Evolutionary conservation across 106 monocot genomes (phyloP).

Genomic region (Acorus gramineus): DNA sequence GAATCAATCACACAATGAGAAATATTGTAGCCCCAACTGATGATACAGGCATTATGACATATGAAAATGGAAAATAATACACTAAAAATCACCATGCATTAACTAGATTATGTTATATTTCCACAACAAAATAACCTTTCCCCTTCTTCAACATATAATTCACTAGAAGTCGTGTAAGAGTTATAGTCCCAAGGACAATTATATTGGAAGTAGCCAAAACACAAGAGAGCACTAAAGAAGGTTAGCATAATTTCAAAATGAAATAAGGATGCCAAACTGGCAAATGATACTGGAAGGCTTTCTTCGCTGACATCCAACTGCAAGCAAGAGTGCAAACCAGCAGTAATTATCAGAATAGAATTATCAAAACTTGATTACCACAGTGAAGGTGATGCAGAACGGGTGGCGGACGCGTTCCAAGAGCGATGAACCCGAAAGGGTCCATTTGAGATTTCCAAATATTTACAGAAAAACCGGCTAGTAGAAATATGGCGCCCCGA

Average conservation of each 20-base stretch:
- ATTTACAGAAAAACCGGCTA: too few species aligned
- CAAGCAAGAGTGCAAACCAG: neutral
- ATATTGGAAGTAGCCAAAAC: conserved; percentile 54
- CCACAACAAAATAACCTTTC: conserved; percentile 88
- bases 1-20: neutral
- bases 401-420: too few species aligned
- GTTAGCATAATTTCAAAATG: neutral
- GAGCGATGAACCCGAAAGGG: too few species aligned
- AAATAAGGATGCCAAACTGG: neutral
- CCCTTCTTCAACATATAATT: conserved; percentile 85
- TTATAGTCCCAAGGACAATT: conserved; percentile 81
- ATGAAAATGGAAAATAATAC: too few species aligned
- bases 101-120: conserved; percentile 10
- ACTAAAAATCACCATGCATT: neutral
- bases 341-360: neutral
- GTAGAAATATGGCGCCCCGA: too few species aligned
- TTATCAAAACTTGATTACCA: too few species aligned
- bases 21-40: neutral
- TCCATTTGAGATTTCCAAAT: too few species aligned
- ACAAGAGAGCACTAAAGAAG: neutral
- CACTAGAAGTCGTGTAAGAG: conserved; percentile 74
- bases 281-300: conserved; percentile 27
- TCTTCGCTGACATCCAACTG: conserved; percentile 22
- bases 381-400: too few species aligned
- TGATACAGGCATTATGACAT: neutral